Conservation (phyloP, 495 filamentous ascomycete genomes). For the Terfezia boudieri region DNA sequence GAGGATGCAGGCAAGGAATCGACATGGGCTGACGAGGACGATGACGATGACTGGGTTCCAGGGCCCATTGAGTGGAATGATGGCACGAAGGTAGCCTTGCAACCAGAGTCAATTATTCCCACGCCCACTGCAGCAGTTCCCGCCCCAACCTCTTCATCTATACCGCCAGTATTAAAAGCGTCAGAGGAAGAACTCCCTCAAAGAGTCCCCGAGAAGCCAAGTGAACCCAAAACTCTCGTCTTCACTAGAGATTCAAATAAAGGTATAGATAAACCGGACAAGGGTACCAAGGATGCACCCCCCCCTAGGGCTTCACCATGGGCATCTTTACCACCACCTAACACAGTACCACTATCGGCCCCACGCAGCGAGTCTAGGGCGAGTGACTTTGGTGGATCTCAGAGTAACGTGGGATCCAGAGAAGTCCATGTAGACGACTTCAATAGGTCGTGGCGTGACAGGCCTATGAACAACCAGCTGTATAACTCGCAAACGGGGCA, state of each 20-base stretch:
- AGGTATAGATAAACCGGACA: slow-evolving; percentile 38
- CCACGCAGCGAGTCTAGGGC: slow-evolving; percentile 22
- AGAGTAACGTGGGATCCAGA: slow-evolving; percentile 28
- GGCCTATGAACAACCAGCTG: slow-evolving; percentile 39
- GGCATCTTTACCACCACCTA: slow-evolving; percentile 65
- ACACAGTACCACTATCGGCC: slow-evolving; percentile 48
- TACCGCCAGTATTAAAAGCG: background rate
- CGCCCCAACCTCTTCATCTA: slow-evolving; percentile 13
- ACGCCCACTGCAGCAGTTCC: slow-evolving; percentile 14
- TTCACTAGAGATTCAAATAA: slow-evolving; percentile 25
- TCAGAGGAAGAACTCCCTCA: background rate
- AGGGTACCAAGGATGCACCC: slow-evolving; percentile 39
- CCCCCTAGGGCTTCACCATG: slow-evolving; percentile 58
- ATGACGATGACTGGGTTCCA: slow-evolving; percentile 94
- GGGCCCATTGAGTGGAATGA: slow-evolving; percentile 95
- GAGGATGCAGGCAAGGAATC: slow-evolving; percentile 58
- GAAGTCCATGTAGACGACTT: slow-evolving; percentile 93
- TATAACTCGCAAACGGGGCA: slow-evolving; percentile 88
- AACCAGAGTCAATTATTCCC: slow-evolving; percentile 12
- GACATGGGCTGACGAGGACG: slow-evolving; percentile 95
- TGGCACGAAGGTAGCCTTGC: slow-evolving; percentile 59
- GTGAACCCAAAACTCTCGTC: slow-evolving; percentile 13
- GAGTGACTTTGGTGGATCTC: slow-evolving; percentile 14
- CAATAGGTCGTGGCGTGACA: slow-evolving; percentile 63
- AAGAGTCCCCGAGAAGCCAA: background rate